These are phyloP conservation scores for Amesomyces nigricolor DNA, from an alignment of 2,329 filamentous ascomycete genomes.

Conservation along the genomic window DNA sequence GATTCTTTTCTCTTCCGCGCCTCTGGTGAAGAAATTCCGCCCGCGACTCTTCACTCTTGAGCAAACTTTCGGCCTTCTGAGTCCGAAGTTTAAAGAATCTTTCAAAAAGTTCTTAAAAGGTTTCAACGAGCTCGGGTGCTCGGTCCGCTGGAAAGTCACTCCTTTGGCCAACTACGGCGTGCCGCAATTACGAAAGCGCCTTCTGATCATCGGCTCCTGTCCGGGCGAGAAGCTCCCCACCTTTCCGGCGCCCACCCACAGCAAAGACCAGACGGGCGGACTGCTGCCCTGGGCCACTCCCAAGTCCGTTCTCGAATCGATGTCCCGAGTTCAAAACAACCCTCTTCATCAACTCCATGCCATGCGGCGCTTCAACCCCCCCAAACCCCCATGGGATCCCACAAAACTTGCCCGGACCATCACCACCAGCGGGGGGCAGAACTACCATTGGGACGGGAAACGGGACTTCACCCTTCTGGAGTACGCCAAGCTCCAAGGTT, in stretches of 20 bases:
- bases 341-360: conserved; percentile 37
- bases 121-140: conserved; percentile 62
- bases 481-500: conserved; percentile 63
- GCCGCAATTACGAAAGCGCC: conserved; percentile 44
- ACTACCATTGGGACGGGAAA: conserved; percentile 60
- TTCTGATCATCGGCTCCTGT: conserved; percentile 54
- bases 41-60: conserved; percentile 73
- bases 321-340: conserved; percentile 25
- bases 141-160: conserved; percentile 61
- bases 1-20: conserved; percentile 47
- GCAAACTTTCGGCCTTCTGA: conserved; percentile 65
- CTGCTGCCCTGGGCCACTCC: conserved; percentile 42
- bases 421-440: conserved; percentile 56
- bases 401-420: conserved; percentile 52
- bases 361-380: conserved; percentile 15
- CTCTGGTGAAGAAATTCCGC: conserved; percentile 51
- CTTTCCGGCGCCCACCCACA: conserved; percentile 60
- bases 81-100: conserved; percentile 46
- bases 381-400: conserved; percentile 39
- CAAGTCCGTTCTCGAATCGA: conserved; percentile 35
- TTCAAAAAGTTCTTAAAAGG: conserved; percentile 57
- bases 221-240: conserved; percentile 65
- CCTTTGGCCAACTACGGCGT: conserved; percentile 46
- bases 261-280: conserved; percentile 32
- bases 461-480: conserved; percentile 63